A percentile compares a stretch with the other conserved stretches of the same genome.
phyloP scores from a whole-genome alignment of 73 alveolate genomes.

The Effrenium voratum region DNA sequence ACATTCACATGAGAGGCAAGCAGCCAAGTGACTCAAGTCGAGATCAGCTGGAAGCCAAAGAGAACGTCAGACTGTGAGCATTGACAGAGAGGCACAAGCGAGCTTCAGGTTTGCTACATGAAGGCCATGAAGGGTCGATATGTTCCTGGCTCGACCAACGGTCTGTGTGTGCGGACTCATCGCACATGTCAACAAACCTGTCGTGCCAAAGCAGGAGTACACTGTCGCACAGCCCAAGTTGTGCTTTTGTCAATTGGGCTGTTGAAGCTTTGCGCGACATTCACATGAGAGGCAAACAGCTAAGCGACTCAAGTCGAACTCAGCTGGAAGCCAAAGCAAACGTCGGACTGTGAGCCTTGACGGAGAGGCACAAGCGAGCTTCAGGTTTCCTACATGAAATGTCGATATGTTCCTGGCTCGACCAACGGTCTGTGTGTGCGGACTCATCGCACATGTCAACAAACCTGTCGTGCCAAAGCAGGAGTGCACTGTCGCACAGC shows the following conservation, averaged over 20 bases:
- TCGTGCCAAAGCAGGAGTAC: not conserved
- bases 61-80: not conserved
- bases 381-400: no score
- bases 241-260: not conserved
- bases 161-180: slow-evolving; percentile 7
- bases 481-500: no score
- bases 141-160: no score
- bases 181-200: slow-evolving; percentile 51
- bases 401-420: no score
- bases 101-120: not conserved
- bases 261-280: slow-evolving; percentile 42
- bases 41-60: not conserved
- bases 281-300: not conserved
- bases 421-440: no score
- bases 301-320: not conserved
- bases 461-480: no score
- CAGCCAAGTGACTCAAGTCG: no score
- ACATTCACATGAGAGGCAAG: no score
- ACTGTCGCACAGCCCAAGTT: slow-evolving; percentile 28
- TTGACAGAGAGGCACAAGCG: not conserved
- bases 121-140: not conserved
- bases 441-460: no score
- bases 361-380: no score
- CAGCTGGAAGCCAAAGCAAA: not conserved
- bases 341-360: no score